Base-by-base conservation (phyloP, 345 rosid genomes). In the Lepidium sativum region DNA sequence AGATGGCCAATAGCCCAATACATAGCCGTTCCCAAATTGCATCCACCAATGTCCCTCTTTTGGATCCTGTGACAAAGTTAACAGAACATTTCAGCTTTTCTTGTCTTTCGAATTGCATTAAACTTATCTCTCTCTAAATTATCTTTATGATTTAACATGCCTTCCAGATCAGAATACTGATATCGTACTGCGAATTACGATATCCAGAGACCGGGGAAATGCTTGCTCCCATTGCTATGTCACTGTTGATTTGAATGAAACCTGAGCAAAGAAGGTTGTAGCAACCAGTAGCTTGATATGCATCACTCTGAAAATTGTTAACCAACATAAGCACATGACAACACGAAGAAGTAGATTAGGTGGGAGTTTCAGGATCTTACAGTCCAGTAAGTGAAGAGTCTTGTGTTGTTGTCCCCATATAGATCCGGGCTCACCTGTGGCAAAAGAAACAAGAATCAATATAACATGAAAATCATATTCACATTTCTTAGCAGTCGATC, bases 341-440 rank as follows among this genome's bases (percentile, higher is more conserved):
- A 42, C 6, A 27, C 31, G 0, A 57, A 10, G 58, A 58, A 8
- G 0, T 15, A 4, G 23, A 44, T 16, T 3, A 17, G 1, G 6
- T 8, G 3, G 23, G 9, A 53, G 55, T 25, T 34, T 61, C 5
- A 62, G 72, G 72, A 62, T 72, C 86, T 91, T 79, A 94, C 99
- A 65, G 99, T 94, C 99, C 99, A 94, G 82, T 94, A 94, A 63
- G 97, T 91, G 89, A 94, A 94, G 71, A 94, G 96, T 65, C 99
- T 85, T 21, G 99, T 94, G 80, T 94, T 94, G 75, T 94, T 94
- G 78, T 94, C 99, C 43, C 99, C 99, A 69, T 94, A 94, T 6
- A 94, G 87, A 86, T 94, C 99, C 27, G 97, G 97, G 16, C 78
- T 75, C 21, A 75, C 75, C 75, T 75, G 59, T 43, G 62, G 40